Percentiles rank a stretch among this genome's conserved stretches.
Conservation (phyloP, 2,329 filamentous ascomycete genomes). For the Pyricularia pennisetigena region DNA sequence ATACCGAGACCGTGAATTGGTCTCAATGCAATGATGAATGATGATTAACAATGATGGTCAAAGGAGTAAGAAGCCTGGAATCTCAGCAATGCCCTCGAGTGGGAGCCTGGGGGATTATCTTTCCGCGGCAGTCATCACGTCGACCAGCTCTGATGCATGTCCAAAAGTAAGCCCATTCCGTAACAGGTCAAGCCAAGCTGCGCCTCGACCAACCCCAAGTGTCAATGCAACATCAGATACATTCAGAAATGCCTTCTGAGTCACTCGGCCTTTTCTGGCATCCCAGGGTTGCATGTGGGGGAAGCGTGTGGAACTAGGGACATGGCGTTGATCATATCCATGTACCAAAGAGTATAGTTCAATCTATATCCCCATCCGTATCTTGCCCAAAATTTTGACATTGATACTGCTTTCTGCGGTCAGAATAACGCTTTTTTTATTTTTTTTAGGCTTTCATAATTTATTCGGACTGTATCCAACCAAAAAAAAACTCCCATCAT, state of each 20-base stretch:
- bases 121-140: not conserved
- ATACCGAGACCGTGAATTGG: not conserved
- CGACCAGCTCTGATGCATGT: not conserved
- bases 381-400: not conserved
- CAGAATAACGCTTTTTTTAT: not conserved
- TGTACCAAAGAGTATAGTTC: not conserved
- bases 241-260: not conserved
- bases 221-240: not conserved
- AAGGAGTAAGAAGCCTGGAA: not conserved
- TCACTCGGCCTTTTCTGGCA: not conserved
- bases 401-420: not conserved
- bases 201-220: not conserved
- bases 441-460: no score
- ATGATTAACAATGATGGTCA: not conserved
- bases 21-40: not conserved
- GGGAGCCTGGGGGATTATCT: not conserved
- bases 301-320: not conserved
- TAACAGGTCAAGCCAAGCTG: not conserved
- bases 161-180: not conserved
- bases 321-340: not conserved
- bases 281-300: not conserved
- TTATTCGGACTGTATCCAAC: no score
- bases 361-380: not conserved
- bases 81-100: not conserved
- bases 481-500: not conserved